Evolutionary conservation across 179 eudicot genomes (phyloP), one percentile per base, ranked within the genome.

Genomic region (Amaranthus tricolor): DNA sequence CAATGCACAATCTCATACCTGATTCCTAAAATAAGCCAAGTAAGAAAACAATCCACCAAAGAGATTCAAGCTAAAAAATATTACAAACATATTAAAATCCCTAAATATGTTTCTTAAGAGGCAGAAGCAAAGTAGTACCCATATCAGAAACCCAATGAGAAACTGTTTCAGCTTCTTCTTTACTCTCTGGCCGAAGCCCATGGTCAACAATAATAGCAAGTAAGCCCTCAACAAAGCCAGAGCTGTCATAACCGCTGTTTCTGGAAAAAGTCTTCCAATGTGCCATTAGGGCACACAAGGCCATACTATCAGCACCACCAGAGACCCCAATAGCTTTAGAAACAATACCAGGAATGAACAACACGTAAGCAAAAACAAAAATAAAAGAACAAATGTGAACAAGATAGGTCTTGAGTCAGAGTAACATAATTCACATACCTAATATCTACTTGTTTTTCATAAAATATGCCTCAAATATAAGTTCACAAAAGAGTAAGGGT

Each of bases 231-330:
- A 93, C 70, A 73, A 82, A 77, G 61, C 88, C 87, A 52, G 77
- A 77, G 40, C 73, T 76, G 73, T 81, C 85, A 52, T 67, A 66
- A 52, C 77, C 73, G 59, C 62, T 85, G 77, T 58, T 75, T 71
- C 68, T 54, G 14, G 47, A 7, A 61, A 68, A 75, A 45, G 79
- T 79, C 84, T 95, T 95, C 99, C 98, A 95, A 49, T 76, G 81
- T 65, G 91, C 85, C 81, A 90, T 84, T 17, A 95, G 67, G 63
- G 87, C 78, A 79, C 99, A 95, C 6, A 95, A 73, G 16, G 98
- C 98, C 84, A 95, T 88, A 80, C 99, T 95, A 75, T 95, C 98
- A 65, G 99, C 94, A 70, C 98, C 99, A 73, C 98, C 98, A 68
- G 99, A 93, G 55, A 95, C 99, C 24, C 96, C 98, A 54, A 95